A percentile compares a stretch with the other conserved stretches of the same genome.
Evolutionary conservation across 2,329 filamentous ascomycete genomes (phyloP).

Genomic region (Moelleriella libera): DNA sequence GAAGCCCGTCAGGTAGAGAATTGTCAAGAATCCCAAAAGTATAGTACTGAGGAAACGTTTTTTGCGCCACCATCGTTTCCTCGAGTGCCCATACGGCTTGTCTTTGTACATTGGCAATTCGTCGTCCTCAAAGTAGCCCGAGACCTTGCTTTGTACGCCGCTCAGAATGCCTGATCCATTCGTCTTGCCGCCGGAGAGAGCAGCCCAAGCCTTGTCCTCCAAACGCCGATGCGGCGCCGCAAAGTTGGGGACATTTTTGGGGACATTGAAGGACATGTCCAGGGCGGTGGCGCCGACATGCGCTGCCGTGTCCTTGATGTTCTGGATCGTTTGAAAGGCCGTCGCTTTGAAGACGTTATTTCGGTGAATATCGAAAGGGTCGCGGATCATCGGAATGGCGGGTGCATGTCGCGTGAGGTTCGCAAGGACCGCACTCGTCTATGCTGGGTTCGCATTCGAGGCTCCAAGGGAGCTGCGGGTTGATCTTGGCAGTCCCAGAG

Average conservation of each 20-base stretch:
- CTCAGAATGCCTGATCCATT: conserved; percentile 25
- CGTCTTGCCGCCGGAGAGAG: conserved; percentile 21
- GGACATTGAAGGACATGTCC: conserved; percentile 52
- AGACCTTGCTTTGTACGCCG: conserved; percentile 47
- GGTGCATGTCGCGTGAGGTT: conserved; percentile 12
- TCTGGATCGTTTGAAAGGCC: conserved; percentile 27
- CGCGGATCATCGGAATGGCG: conserved; percentile 22
- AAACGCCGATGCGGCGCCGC: conserved; percentile 46
- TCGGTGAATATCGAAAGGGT: conserved; percentile 29
- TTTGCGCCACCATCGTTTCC: conserved; percentile 45
- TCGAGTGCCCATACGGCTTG: conserved; percentile 70
- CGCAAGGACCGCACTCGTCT: background rate
- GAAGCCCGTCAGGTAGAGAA: conserved; percentile 59
- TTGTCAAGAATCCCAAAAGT: conserved; percentile 36
- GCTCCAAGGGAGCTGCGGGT: background rate
- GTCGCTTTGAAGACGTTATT: conserved; percentile 33
- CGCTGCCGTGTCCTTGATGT: conserved; percentile 31
- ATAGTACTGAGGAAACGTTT: conserved; percentile 43
- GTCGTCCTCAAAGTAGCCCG: conserved; percentile 45
- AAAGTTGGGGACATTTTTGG: conserved; percentile 58
- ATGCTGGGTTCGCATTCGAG: background rate
- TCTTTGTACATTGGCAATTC: conserved; percentile 93
- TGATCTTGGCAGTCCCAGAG: no score
- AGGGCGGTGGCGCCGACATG: conserved; percentile 33
- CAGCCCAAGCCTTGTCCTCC: conserved; percentile 54